Conservation (phyloP, 2,329 filamentous ascomycete species). For the Diaporthe sp. region DNA sequence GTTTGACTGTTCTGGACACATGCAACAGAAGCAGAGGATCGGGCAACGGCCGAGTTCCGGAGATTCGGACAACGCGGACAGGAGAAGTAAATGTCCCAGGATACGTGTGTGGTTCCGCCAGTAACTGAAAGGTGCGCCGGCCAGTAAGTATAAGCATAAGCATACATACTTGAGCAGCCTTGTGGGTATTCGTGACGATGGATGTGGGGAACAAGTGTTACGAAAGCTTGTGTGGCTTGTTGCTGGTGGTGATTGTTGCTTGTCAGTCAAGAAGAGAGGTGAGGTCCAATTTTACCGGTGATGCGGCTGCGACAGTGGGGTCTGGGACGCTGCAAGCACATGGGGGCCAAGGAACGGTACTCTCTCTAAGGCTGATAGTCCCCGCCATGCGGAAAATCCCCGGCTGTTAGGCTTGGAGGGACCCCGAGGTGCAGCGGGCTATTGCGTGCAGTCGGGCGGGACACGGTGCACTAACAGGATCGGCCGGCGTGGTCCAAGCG, state of each 20-base stretch:
- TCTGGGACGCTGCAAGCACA: constrained; percentile 4
- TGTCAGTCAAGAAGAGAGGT: background rate
- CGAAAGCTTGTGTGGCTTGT: constrained; percentile 11
- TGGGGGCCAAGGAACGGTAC: constrained; percentile 9
- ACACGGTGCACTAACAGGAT: constrained; percentile 18
- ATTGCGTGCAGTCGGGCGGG: constrained; percentile 10
- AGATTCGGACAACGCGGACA: background rate
- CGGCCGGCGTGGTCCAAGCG: constrained; percentile 30
- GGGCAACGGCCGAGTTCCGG: constrained; percentile 21
- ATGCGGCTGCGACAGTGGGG: constrained; percentile 24
- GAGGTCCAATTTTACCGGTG: background rate
- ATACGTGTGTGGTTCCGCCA: background rate
- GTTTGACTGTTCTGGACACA: background rate
- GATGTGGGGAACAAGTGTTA: constrained; percentile 8
- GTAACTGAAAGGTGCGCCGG: background rate
- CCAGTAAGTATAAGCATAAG: too few species aligned
- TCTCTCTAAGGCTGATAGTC: constrained; percentile 21
- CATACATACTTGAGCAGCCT: too few species aligned
- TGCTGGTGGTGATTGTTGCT: background rate
- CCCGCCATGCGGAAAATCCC: background rate
- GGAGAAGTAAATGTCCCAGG: background rate
- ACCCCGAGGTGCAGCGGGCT: background rate
- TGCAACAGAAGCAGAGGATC: background rate
- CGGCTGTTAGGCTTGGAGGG: background rate
- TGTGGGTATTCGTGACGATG: background rate